A percentile compares a stretch with the other conserved stretches of the same genome.
Evolutionary conservation across 148 eudicot species (phyloP).

Genomic region (Dianthus caryophyllus): DNA sequence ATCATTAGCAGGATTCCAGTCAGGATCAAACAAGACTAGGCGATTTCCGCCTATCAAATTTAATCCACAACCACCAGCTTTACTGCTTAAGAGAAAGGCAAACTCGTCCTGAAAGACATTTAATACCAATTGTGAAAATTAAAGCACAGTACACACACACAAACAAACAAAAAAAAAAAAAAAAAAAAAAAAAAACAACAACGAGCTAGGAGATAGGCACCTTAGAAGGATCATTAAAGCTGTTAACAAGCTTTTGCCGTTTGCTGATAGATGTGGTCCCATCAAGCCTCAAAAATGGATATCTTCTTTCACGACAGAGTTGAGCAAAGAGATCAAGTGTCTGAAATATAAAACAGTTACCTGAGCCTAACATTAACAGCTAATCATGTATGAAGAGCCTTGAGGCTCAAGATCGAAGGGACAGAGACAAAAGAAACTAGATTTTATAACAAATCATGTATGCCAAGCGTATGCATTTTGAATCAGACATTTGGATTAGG

Average conservation of each 20-base stretch:
- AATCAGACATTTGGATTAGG: neutral
- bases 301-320: conserved; percentile 95
- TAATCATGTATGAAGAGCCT: neutral
- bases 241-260: conserved; percentile 91
- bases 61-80: conserved; percentile 99
- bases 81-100: conserved; percentile 98
- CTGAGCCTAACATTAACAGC: too few relatives aligned
- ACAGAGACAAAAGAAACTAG: neutral
- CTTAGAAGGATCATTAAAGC: conserved; percentile 90
- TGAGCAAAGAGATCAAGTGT: conserved; percentile 97
- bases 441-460: neutral
- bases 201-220: conserved; percentile 29
- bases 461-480: neutral
- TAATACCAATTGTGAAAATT: conserved; percentile 9
- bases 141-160: conserved; percentile 3
- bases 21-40: conserved; percentile 96
- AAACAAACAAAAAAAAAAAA: too few relatives aligned
- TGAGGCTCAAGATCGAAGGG: neutral
- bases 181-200: neutral
- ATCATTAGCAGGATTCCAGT: conserved; percentile 99
- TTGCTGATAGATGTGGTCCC: conserved; percentile 87
- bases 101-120: conserved; percentile 82
- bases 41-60: conserved; percentile 98
- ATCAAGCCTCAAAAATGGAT: conserved; percentile 90
- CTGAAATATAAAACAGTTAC: conserved; percentile 38